Evolutionary conservation across 192 early-diverging fungal species (phyloP), one percentile per base, ranked within the genome.

Genomic region (Umbelopsis ramanniana): DNA sequence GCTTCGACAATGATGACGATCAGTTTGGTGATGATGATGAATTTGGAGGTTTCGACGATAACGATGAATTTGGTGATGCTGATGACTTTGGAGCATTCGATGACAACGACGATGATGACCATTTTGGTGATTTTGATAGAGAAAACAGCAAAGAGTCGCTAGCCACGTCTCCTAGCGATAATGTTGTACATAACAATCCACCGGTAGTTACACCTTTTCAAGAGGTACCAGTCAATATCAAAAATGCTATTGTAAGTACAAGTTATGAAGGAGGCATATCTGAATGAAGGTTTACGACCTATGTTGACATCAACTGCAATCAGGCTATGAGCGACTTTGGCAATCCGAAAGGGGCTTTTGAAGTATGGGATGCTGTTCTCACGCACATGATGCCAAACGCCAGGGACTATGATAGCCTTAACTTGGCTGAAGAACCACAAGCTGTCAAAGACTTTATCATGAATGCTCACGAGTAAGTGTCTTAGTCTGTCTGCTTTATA

Each of bases 401-500:
- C 1, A 37, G 33, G 2, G 33, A 63, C 11, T 26, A 37, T 17
- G 33, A 63, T 10, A 37, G 19, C 29, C 17, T 12, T 10, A 37
- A 29, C 2, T 12, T 8, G 19, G 37, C 33, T 11, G 15, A 37
- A 6, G 57, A 63, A 19, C 11, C 0, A 0, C 29, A 63, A 35
- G 35, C 57, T 6, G 57, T 63, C 4, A 19, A 63, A 8, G 57
- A 63, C 7, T 37, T 63, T 29, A 33, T 63, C 11, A 63, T 38
- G 57, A 12, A 35, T 19, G 57, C 57, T 2, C 57, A 63, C 35
- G 57, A 63, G 57, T 63, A 19, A 63, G 57, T 37, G 7, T n/a
- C 23, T 6, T 3, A 8, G 7, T 12, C 15, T 6, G 26, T 5
- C 17, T 35, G 33, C 12, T 38, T 37, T 12, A 9, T 19, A 17